Conservation (phyloP, 805 yeast species). For the Candida corydali region DNA sequence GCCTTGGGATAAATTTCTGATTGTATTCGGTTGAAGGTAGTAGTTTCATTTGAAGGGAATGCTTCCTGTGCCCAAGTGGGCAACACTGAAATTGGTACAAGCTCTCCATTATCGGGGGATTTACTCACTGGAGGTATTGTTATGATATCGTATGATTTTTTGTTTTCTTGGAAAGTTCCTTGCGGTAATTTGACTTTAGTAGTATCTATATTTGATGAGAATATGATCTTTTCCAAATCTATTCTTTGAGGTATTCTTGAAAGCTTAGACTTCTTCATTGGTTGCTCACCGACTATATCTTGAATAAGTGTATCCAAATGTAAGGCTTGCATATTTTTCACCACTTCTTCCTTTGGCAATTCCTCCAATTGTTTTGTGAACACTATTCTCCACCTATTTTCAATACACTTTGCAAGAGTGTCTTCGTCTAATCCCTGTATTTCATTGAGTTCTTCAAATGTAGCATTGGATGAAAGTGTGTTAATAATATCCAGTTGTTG, state of each 20-base stretch:
- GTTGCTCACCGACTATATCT: constrained; percentile 39
- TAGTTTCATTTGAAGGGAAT: constrained; percentile 65
- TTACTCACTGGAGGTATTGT: constrained; percentile 74
- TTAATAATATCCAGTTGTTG: constrained; percentile 22
- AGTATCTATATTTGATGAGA: constrained; percentile 39
- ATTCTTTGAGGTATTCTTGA: constrained; percentile 6
- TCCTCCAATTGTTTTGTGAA: constrained; percentile 45
- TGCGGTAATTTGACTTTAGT: constrained; percentile 71
- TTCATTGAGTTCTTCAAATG: constrained; percentile 47
- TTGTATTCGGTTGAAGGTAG: constrained; percentile 75
- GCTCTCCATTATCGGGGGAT: constrained; percentile 34
- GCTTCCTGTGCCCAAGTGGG: constrained; percentile 83
- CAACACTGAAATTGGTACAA: constrained; percentile 56
- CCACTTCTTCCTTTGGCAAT: constrained; percentile 29
- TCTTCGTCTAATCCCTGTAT: constrained; percentile 52
- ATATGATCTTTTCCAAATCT: constrained; percentile 7
- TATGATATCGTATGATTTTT: constrained; percentile 78
- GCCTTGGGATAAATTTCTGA: constrained; percentile 80
- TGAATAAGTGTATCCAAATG: constrained; percentile 39
- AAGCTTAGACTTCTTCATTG: constrained; percentile 36
- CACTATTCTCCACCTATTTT: constrained; percentile 48
- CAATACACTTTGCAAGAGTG: constrained; percentile 27
- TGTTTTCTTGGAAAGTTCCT: constrained; percentile 76
- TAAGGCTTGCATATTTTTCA: constrained; percentile 40
- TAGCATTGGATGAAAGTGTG: constrained; percentile 33